Conservation (phyloP, 495 filamentous ascomycete genomes). For the Aspergillus sclerotioniger region DNA sequence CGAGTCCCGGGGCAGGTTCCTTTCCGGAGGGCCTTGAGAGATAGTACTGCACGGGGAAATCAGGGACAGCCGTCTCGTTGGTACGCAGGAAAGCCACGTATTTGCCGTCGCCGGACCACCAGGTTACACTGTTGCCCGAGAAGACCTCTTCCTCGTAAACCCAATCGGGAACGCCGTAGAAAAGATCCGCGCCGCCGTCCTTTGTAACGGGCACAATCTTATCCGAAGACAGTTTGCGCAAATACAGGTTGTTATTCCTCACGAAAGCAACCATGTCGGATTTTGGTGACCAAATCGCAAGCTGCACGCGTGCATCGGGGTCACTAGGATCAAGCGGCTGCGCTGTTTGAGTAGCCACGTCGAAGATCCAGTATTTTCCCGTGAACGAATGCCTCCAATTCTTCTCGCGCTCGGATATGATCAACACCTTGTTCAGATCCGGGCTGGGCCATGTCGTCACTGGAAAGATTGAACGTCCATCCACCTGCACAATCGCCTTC, state of each 20-base stretch:
- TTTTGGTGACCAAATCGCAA: slow-evolving; percentile 86
- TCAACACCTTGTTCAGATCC: slow-evolving; percentile 78
- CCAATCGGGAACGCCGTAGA: slow-evolving; percentile 98
- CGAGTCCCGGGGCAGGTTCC: slow-evolving; percentile 66
- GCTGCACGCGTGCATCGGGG: slow-evolving; percentile 66
- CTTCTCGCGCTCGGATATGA: slow-evolving; percentile 63
- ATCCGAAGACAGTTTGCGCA: slow-evolving; percentile 65
- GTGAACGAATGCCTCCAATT: slow-evolving; percentile 91
- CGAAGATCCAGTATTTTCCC: slow-evolving; percentile 88
- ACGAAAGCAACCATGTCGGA: slow-evolving; percentile 86
- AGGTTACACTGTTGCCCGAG: slow-evolving; percentile 73
- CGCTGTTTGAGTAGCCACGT: slow-evolving; percentile 77
- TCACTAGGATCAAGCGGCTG: slow-evolving; percentile 74
- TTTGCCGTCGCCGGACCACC: slow-evolving; percentile 89
- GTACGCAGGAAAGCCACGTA: slow-evolving; percentile 89
- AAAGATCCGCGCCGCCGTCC: slow-evolving; percentile 81
- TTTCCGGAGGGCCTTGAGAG: slow-evolving; percentile 81
- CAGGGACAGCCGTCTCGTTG: slow-evolving; percentile 87
- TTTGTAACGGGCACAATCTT: slow-evolving; percentile 71
- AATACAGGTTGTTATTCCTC: slow-evolving; percentile 80
- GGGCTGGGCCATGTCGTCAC: slow-evolving; percentile 69
- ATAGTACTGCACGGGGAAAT: slow-evolving; percentile 93
- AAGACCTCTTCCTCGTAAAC: slow-evolving; percentile 99
- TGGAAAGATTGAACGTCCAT: slow-evolving; percentile 49
- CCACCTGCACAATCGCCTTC: slow-evolving; percentile 56